Percentiles rank a stretch among this genome's conserved stretches.
Evolutionary conservation across 2,329 filamentous ascomycete species (phyloP).

Genomic region (Berkeleyomyces rouxiae): DNA sequence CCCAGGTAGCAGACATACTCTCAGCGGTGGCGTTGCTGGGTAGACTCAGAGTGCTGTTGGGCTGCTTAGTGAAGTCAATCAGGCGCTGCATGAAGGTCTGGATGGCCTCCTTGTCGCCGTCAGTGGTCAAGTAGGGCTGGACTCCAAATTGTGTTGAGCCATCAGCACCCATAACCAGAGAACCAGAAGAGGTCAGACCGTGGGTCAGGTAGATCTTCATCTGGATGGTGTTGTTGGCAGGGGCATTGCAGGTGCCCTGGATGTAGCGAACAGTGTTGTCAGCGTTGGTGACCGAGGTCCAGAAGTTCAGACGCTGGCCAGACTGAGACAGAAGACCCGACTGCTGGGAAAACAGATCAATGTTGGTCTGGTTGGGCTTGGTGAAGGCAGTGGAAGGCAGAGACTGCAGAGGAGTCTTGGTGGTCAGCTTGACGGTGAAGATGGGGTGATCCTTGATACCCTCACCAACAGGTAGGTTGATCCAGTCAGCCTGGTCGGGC

Average conservation of each 20-base stretch:
- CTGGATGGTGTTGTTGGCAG: slow-evolving; percentile 38
- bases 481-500: slow-evolving; percentile 35
- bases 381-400: slow-evolving; percentile 18
- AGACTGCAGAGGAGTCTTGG: slow-evolving; percentile 16
- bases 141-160: slow-evolving; percentile 43
- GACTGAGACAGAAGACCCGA: slow-evolving; percentile 28
- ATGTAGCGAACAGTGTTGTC: slow-evolving; percentile 28
- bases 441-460: slow-evolving; percentile 41
- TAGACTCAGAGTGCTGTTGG: slow-evolving; percentile 27
- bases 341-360: slow-evolving; percentile 22
- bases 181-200: slow-evolving; percentile 42
- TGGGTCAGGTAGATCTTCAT: slow-evolving; percentile 48
- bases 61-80: slow-evolving; percentile 35
- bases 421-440: slow-evolving; percentile 19
- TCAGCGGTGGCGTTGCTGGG: slow-evolving; percentile 28
- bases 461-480: slow-evolving; percentile 40
- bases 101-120: slow-evolving; percentile 45
- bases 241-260: slow-evolving; percentile 47
- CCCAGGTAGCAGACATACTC: slow-evolving; percentile 42
- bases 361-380: slow-evolving; percentile 17
- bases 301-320: slow-evolving; percentile 31
- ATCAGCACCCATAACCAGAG: slow-evolving; percentile 40
- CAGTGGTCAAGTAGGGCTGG: slow-evolving; percentile 41
- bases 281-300: slow-evolving; percentile 31
- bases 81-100: slow-evolving; percentile 41